These are phyloP conservation scores for Toxicodendron radicans DNA, from an alignment of 345 rosid genomes.

Conservation along the genomic window DNA sequence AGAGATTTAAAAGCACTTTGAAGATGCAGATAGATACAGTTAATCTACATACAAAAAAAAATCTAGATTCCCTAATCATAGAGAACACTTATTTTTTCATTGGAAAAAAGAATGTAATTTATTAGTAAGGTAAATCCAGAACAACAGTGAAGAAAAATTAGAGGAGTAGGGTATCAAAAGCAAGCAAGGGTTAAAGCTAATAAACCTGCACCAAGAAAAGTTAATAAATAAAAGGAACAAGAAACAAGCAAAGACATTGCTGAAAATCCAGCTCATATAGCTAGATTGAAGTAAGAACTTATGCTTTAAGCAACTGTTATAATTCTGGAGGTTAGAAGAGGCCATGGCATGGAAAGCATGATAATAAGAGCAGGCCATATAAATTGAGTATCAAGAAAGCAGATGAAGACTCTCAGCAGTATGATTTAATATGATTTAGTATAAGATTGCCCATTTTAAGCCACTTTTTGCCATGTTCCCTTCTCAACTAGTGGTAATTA, in stretches of 20 bases:
- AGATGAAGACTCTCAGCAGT: background rate
- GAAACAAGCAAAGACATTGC: background rate
- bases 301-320: background rate
- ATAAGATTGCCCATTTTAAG: background rate
- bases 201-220: background rate
- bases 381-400: no score
- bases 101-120: background rate
- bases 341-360: background rate
- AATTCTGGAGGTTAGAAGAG: background rate
- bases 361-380: background rate
- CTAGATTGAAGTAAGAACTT: background rate
- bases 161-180: background rate
- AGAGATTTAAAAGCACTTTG: background rate
- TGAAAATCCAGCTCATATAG: background rate
- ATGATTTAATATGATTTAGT: background rate
- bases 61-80: background rate
- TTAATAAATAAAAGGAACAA: conserved; percentile 4
- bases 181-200: background rate
- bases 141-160: background rate
- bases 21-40: background rate
- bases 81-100: background rate
- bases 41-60: no score
- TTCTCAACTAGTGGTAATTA: background rate
- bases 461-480: background rate
- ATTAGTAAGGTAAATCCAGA: background rate